Conservation (phyloP, 2,329 filamentous ascomycete species). For the Talaromyces sp. region DNA sequence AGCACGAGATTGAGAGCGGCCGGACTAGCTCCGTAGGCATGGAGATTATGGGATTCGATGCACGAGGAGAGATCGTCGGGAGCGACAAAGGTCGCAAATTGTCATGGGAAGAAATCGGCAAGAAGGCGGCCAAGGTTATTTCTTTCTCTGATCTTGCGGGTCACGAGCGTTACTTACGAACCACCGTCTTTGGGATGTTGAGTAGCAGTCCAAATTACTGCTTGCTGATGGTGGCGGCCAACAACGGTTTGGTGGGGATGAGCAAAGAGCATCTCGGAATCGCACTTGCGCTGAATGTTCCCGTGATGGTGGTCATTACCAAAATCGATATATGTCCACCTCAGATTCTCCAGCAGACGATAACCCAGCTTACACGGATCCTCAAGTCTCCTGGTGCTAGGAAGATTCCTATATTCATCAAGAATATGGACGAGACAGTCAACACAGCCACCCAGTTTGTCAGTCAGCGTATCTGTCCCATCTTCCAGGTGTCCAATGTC, state of each 20-base stretch:
- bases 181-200: constrained; percentile 90
- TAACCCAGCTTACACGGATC: constrained; percentile 85
- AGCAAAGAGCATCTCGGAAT: constrained; percentile 97
- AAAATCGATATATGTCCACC: constrained; percentile 98
- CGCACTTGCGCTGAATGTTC: constrained; percentile 87
- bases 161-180: constrained; percentile 90
- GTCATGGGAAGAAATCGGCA: constrained; percentile 97
- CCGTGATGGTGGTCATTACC: constrained; percentile 95
- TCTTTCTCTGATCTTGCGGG: constrained; percentile 93
- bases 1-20: constrained; percentile 94
- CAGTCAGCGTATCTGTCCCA: constrained; percentile 87
- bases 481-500: constrained; percentile 98
- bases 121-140: constrained; percentile 90
- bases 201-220: constrained; percentile 97
- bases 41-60: constrained; percentile 98
- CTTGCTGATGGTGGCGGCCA: constrained; percentile 94
- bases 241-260: constrained; percentile 96
- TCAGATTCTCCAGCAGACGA: constrained; percentile 88
- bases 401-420: constrained; percentile 96
- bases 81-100: constrained; percentile 80
- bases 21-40: constrained; percentile 94
- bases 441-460: constrained; percentile 96
- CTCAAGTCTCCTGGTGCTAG: constrained; percentile 87
- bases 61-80: constrained; percentile 71
- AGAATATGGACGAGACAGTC: constrained; percentile 82